phyloP scores from a whole-genome alignment of 2,329 filamentous ascomycete species.

The Stenocarpella maydis region DNA sequence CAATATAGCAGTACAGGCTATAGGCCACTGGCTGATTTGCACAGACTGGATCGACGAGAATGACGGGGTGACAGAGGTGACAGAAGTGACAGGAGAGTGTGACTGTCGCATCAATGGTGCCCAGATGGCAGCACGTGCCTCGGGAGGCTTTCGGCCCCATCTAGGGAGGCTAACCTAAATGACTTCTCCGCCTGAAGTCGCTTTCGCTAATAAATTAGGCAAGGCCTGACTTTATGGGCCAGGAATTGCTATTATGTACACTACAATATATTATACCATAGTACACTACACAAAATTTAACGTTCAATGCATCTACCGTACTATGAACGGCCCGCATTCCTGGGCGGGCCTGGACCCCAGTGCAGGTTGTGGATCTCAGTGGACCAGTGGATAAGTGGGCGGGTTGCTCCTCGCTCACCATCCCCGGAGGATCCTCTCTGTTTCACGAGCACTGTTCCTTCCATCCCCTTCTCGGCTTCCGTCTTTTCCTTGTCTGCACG shows the following conservation, averaged over 20 bases:
- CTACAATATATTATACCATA: no score
- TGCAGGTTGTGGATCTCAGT: neutral
- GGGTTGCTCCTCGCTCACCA: neutral
- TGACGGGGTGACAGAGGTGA: neutral
- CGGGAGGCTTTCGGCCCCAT: conserved; percentile 18
- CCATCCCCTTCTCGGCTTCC: neutral
- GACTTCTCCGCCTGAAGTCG: no score
- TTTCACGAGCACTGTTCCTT: neutral
- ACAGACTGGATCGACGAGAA: neutral
- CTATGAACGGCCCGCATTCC: conserved; percentile 11
- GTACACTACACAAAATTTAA: no score
- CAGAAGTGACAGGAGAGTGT: neutral
- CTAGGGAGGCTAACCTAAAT: neutral
- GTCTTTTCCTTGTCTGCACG: conserved; percentile 9
- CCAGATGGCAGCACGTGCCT: conserved; percentile 17
- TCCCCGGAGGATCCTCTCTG: conserved; percentile 2
- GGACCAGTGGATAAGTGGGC: neutral
- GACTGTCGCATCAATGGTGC: conserved; percentile 12
- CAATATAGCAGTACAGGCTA: neutral
- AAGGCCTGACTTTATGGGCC: no score
- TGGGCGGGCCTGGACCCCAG: conserved; percentile 18
- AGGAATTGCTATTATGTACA: no score
- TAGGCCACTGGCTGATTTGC: neutral
- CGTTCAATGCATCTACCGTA: no score
- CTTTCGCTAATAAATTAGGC: no score